Conservation (phyloP, 345 rosid genomes). For the Draba incana region DNA sequence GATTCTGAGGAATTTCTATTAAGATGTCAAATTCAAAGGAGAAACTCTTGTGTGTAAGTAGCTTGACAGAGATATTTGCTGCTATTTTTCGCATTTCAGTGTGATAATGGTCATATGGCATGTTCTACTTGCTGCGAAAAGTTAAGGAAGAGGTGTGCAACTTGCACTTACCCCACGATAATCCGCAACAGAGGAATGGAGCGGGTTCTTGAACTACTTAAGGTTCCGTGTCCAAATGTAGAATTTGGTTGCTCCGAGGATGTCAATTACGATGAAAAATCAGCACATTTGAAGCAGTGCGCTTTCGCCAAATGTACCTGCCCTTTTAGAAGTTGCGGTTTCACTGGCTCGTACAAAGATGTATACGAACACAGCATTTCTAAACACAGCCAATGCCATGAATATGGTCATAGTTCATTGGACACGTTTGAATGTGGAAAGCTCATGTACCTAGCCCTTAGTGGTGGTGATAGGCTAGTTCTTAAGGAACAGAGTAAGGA, state of each 20-base stretch:
- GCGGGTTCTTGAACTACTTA: not conserved
- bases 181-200: slow-evolving; percentile 4
- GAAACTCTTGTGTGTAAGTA: too few relatives aligned
- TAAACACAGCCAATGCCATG: not conserved
- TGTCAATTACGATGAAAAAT: not conserved
- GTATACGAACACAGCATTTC: slow-evolving; percentile 3
- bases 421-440: not conserved
- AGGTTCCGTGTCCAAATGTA: not conserved
- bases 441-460: not conserved
- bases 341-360: not conserved
- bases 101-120: slow-evolving; percentile 6
- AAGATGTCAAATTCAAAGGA: too few relatives aligned
- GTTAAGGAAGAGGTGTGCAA: not conserved
- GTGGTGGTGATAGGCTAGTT: not conserved
- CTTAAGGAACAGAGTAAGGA: not conserved
- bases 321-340: slow-evolving; percentile 1
- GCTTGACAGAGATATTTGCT: too few relatives aligned
- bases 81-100: not conserved
- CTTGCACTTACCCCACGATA: not conserved
- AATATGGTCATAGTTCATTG: too few relatives aligned
- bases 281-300: not conserved
- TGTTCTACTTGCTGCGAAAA: not conserved
- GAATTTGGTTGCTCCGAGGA: not conserved
- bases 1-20: too few relatives aligned
- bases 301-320: slow-evolving; percentile 2